A percentile compares a stretch with the other conserved stretches of the same genome.
These are phyloP conservation scores for Cyberlindnera suaveolens DNA, from an alignment of 805 yeast genomes.

Conservation along the genomic window DNA sequence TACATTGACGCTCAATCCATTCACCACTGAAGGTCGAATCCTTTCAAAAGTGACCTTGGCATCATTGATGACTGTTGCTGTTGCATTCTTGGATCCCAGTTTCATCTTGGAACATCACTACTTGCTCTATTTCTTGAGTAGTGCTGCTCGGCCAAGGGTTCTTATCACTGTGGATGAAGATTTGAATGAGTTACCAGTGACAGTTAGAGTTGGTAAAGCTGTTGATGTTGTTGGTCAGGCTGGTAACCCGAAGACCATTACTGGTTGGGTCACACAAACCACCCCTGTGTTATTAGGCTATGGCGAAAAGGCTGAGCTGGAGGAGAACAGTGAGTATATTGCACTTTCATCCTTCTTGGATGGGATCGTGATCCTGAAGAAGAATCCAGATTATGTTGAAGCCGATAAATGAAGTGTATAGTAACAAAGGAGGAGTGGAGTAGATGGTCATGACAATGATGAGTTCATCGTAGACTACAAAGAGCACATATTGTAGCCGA, in stretches of 20 bases:
- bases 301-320: slow-evolving; percentile 96
- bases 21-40: slow-evolving; percentile 81
- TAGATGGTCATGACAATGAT: too few relatives aligned
- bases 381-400: slow-evolving; percentile 79
- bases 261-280: slow-evolving; percentile 99
- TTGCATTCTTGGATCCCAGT: slow-evolving; percentile 80
- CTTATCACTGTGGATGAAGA: slow-evolving; percentile 88
- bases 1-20: slow-evolving; percentile 82
- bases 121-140: slow-evolving; percentile 76
- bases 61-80: slow-evolving; percentile 75
- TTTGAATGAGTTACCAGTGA: slow-evolving; percentile 75
- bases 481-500: too few relatives aligned
- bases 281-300: slow-evolving; percentile 91
- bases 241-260: slow-evolving; percentile 96
- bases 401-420: slow-evolving; percentile 29
- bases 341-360: slow-evolving; percentile 78
- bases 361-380: slow-evolving; percentile 87
- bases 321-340: slow-evolving; percentile 81
- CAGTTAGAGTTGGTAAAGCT: slow-evolving; percentile 97
- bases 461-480: too few relatives aligned
- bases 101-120: slow-evolving; percentile 81
- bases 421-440: too few relatives aligned
- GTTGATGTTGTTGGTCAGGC: slow-evolving; percentile 99
- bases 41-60: slow-evolving; percentile 87
- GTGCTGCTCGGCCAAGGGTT: slow-evolving; percentile 90